Evolutionary conservation across 2,329 filamentous ascomycete genomes (phyloP).

Genomic region (Byssothecium circinans): DNA sequence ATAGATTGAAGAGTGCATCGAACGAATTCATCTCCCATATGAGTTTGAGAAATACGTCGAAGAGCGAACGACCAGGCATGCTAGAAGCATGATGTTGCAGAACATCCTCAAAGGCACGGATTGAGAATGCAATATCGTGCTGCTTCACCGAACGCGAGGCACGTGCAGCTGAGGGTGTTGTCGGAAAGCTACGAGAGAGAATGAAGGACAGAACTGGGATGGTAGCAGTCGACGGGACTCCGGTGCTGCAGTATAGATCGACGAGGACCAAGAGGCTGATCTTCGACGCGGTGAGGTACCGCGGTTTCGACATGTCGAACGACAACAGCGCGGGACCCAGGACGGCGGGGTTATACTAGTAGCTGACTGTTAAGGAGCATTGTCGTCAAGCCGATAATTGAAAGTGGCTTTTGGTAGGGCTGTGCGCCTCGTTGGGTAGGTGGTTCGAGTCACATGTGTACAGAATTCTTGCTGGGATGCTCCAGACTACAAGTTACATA

Average conservation of each 20-base stretch:
- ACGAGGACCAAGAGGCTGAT: slow-evolving; percentile 79
- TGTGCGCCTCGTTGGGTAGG: not conserved
- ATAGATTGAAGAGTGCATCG: slow-evolving; percentile 77
- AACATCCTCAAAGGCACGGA: slow-evolving; percentile 51
- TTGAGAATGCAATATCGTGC: slow-evolving; percentile 37
- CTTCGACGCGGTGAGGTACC: slow-evolving; percentile 86
- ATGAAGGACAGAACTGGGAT: slow-evolving; percentile 79
- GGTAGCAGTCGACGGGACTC: slow-evolving; percentile 68
- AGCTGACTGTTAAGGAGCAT: not conserved
- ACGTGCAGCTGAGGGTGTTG: slow-evolving; percentile 24
- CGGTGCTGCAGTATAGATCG: slow-evolving; percentile 75
- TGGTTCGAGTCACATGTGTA: not conserved
- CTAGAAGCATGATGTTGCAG: slow-evolving; percentile 51
- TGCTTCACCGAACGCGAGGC: slow-evolving; percentile 29
- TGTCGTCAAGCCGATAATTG: no score
- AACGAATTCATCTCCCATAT: slow-evolving; percentile 85
- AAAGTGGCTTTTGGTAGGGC: no score
- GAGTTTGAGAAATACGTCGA: slow-evolving; percentile 79
- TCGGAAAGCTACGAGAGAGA: slow-evolving; percentile 64
- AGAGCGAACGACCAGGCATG: slow-evolving; percentile 77
- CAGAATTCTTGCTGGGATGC: not conserved
- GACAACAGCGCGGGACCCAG: not conserved
- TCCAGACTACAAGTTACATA: no score
- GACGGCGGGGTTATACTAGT: not conserved
- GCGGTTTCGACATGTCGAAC: slow-evolving; percentile 61